Conservation (phyloP, 495 filamentous ascomycete species). For the Penicillium psychrofluorescens region DNA sequence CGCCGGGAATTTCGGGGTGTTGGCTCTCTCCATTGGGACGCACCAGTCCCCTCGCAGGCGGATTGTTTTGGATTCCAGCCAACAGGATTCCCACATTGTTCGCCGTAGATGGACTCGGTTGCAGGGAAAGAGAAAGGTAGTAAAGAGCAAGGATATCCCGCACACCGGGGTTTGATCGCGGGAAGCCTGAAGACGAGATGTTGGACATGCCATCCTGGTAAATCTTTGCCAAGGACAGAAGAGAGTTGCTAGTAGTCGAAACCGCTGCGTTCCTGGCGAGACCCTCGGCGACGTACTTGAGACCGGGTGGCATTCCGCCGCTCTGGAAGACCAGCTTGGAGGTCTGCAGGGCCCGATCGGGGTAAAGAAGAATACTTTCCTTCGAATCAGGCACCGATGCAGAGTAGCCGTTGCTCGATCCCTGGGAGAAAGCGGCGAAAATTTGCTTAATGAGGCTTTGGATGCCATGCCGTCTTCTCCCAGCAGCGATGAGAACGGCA, state of each 20-base stretch:
- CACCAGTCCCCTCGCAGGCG: slow-evolving; percentile 32
- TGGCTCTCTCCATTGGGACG: slow-evolving; percentile 29
- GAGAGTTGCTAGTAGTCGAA: slow-evolving; percentile 90
- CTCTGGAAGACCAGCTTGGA: slow-evolving; percentile 75
- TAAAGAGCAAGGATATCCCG: slow-evolving; percentile 94
- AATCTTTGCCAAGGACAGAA: slow-evolving; percentile 94
- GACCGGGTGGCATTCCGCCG: slow-evolving; percentile 75
- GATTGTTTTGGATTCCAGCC: slow-evolving; percentile 81
- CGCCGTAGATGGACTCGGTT: slow-evolving; percentile 93
- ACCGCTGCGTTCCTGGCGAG: slow-evolving; percentile 72
- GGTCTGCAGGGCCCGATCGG: slow-evolving; percentile 77
- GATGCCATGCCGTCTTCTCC: slow-evolving; percentile 63
- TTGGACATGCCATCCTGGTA: slow-evolving; percentile 97
- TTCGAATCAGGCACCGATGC: slow-evolving; percentile 21
- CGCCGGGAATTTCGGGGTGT: slow-evolving; percentile 61
- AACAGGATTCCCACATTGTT: slow-evolving; percentile 98
- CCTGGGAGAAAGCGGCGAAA: slow-evolving; percentile 58
- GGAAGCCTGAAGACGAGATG: slow-evolving; percentile 47
- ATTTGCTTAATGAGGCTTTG: slow-evolving; percentile 76
- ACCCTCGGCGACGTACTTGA: slow-evolving; percentile 67
- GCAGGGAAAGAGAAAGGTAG: slow-evolving; percentile 89
- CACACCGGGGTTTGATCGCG: slow-evolving; percentile 62
- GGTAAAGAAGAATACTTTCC: slow-evolving; percentile 71
- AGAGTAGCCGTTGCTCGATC: slow-evolving; percentile 19
- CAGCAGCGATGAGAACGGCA: slow-evolving; percentile 82